Percentiles rank a stretch among this genome's conserved stretches.
These are phyloP conservation scores for Jamesozyma lodderae DNA, from an alignment of 805 yeast genomes.

Conservation along the genomic window DNA sequence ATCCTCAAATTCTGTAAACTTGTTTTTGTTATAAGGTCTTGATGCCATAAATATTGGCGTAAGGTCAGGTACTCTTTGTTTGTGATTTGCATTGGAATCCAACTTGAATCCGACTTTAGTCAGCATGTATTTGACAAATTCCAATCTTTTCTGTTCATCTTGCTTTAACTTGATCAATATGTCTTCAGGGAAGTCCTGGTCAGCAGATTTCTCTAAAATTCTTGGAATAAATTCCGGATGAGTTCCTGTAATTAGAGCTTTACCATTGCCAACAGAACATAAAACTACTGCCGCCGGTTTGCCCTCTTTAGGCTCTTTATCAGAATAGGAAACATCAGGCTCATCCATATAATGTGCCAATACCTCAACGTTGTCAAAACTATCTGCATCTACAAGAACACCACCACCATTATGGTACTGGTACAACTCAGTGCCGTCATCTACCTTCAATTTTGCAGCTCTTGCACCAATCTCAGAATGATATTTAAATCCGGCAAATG, in stretches of 20 bases:
- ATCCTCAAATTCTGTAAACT: constrained; percentile 10
- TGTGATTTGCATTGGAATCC: constrained; percentile 45
- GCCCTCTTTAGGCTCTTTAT: constrained; percentile 8
- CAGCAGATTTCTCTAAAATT: constrained; percentile 32
- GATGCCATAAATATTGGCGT: constrained; percentile 54
- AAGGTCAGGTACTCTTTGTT: constrained; percentile 48
- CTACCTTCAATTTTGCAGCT: constrained; percentile 42
- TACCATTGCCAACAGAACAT: constrained; percentile 59
- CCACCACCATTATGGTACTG: constrained; percentile 86
- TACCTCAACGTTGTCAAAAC: constrained; percentile 52
- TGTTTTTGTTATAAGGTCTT: constrained; percentile 8
- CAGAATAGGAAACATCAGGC: constrained; percentile 40
- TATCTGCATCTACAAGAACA: constrained; percentile 66
- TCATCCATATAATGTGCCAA: constrained; percentile 58
- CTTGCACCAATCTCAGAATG: constrained; percentile 68
- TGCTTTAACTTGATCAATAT: constrained; percentile 36
- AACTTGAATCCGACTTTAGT: constrained; percentile 49
- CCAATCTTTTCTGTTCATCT: constrained; percentile 40
- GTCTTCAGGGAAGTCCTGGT: constrained; percentile 25
- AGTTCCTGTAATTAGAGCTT: constrained; percentile 68
- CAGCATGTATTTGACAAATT: constrained; percentile 51
- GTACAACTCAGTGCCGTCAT: constrained; percentile 25
- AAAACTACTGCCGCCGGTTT: constrained; percentile 62
- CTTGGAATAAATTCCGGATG: constrained; percentile 82
- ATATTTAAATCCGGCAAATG: constrained; percentile 71